Evolutionary conservation across 306 rosid species (phyloP).

Genomic region (Sindora glabra): DNA sequence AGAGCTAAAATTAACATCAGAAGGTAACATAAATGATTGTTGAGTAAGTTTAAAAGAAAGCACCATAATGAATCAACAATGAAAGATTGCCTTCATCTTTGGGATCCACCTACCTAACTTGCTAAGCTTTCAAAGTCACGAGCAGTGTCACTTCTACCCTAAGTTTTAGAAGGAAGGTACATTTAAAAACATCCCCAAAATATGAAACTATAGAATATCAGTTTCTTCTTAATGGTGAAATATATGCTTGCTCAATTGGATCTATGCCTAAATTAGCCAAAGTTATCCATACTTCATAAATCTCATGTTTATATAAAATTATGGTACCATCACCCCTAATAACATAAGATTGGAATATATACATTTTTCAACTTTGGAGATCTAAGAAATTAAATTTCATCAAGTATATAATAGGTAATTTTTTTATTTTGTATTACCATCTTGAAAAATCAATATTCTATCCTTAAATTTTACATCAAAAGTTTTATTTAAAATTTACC

Average conservation of each 20-base stretch:
- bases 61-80: conserved; percentile 85
- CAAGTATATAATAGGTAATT: too few species aligned
- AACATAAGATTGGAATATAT: conserved; percentile 68
- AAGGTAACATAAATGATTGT: too few species aligned
- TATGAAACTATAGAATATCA: conserved; percentile 75
- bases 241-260: conserved; percentile 84
- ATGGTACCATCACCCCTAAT: conserved; percentile 94
- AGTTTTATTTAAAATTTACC: background rate
- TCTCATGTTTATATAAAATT: conserved; percentile 85
- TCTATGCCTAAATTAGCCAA: conserved; percentile 95
- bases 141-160: conserved; percentile 91
- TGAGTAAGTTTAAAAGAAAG: conserved; percentile 2
- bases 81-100: conserved; percentile 79
- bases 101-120: conserved; percentile 54
- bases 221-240: conserved; percentile 82
- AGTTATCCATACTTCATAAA: conserved; percentile 78
- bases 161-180: conserved; percentile 78
- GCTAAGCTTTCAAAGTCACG: conserved; percentile 90
- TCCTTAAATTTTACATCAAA: too few species aligned
- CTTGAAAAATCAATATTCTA: too few species aligned
- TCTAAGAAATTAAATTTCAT: too few species aligned
- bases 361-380: conserved; percentile 77
- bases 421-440: too few species aligned
- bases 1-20: too few species aligned
- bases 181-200: conserved; percentile 63